These are phyloP conservation scores for Chaetomium strumarium DNA, from an alignment of 2,329 filamentous ascomycete species.

Conservation along the genomic window DNA sequence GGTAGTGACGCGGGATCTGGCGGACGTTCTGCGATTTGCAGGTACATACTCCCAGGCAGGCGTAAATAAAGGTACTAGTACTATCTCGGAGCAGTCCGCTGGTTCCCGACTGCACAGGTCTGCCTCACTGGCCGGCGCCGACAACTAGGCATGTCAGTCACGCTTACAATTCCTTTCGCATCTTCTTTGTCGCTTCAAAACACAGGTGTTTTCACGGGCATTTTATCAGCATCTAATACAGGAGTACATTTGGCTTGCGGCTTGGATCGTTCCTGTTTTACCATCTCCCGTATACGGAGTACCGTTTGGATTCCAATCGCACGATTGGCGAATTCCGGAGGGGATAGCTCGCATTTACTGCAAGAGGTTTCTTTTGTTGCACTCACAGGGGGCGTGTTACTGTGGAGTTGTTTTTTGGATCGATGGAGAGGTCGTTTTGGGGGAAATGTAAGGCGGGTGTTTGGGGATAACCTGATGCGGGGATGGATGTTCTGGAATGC, in stretches of 20 bases:
- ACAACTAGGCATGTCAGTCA: no score
- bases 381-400: not conserved
- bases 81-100: no score
- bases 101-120: no score
- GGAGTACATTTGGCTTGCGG: conserved; percentile 1
- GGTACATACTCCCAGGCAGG: no score
- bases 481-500: not conserved
- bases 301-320: conserved; percentile 2
- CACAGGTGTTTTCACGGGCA: conserved; percentile 9
- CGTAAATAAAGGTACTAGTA: no score
- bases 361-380: conserved; percentile 10
- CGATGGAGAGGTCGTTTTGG: not conserved
- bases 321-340: conserved; percentile 7
- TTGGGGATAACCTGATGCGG: conserved; percentile 2
- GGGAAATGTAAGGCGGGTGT: conserved; percentile 5
- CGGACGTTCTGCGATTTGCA: not conserved
- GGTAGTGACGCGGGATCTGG: conserved; percentile 26
- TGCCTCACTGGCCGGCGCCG: no score
- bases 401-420: not conserved
- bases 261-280: not conserved
- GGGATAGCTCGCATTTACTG: not conserved
- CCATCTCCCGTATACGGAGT: not conserved
- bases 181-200: conserved; percentile 14
- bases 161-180: not conserved
- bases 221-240: conserved; percentile 7